A percentile compares a stretch with the other conserved stretches of the same genome.
These are phyloP conservation scores for Edaphochlamys debaryana DNA, from an alignment of 139 green algal genomes.

Conservation along the genomic window DNA sequence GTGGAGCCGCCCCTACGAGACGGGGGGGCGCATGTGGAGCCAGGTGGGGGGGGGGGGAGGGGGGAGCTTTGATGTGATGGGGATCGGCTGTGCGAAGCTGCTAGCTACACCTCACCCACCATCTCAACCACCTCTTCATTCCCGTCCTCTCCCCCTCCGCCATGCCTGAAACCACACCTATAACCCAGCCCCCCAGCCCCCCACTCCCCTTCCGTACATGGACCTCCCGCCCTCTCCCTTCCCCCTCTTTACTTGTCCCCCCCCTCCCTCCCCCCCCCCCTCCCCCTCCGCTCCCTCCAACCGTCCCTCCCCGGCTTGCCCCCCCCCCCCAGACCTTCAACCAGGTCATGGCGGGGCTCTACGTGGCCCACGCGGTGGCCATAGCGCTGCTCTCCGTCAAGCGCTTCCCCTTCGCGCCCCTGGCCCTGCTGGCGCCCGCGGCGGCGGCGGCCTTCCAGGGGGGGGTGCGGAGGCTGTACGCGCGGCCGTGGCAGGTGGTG, in stretches of 20 bases:
- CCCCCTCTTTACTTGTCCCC: background rate
- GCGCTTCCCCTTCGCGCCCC: conserved; percentile 52
- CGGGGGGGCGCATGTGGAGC: conserved; percentile 44
- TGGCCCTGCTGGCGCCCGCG: conserved; percentile 56
- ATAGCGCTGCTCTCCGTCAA: conserved; percentile 72
- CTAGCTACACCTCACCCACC: too few relatives aligned
- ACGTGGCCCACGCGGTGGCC: conserved; percentile 75
- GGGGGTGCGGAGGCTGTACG: background rate
- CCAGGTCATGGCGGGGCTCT: conserved; percentile 67
- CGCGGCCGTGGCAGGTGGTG: too few relatives aligned
- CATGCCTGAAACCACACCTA: too few relatives aligned
- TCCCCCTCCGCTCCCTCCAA: too few relatives aligned
- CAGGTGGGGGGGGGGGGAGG: background rate
- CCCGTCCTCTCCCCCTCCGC: too few relatives aligned
- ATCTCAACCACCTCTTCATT: too few relatives aligned
- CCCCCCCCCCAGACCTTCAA: conserved; percentile 62
- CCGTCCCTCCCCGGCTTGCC: too few relatives aligned
- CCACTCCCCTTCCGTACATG: too few relatives aligned
- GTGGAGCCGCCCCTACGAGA: conserved; percentile 50
- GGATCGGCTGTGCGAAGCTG: too few relatives aligned
- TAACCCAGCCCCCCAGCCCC: too few relatives aligned
- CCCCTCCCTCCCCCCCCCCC: background rate
- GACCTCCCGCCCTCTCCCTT: too few relatives aligned
- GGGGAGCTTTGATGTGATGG: too few relatives aligned
- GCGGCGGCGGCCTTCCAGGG: conserved; percentile 62